A percentile compares a stretch with the other conserved stretches of the same genome.
Conservation (phyloP, 2,329 filamentous ascomycete species). For the Phyllosticta citriasiana region DNA sequence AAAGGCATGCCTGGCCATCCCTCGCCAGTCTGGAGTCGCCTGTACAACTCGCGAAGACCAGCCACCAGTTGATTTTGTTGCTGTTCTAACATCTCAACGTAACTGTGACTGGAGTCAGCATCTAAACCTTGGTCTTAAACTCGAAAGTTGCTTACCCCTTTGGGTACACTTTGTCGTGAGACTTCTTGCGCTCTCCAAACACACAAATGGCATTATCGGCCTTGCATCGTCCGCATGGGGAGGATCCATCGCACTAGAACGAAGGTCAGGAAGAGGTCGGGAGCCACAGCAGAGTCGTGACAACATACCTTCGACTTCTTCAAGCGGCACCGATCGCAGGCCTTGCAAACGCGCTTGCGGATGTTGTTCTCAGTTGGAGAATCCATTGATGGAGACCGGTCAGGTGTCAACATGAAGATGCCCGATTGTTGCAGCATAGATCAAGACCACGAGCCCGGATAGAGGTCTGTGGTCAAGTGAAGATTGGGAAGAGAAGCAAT, state of each 20-base stretch:
- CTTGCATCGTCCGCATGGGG: slow-evolving; percentile 52
- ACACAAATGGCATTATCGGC: slow-evolving; percentile 56
- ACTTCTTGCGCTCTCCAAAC: slow-evolving; percentile 56
- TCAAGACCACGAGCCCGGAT: not conserved
- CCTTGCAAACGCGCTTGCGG: slow-evolving; percentile 56
- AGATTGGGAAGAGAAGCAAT: not conserved
- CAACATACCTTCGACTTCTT: slow-evolving; percentile 54
- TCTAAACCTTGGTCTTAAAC: too few species aligned
- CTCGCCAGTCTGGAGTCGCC: slow-evolving; percentile 40
- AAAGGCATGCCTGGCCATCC: slow-evolving; percentile 47
- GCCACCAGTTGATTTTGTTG: slow-evolving; percentile 53
- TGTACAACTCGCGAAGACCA: slow-evolving; percentile 52
- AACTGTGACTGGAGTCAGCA: slow-evolving; percentile 28
- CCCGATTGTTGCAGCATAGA: not conserved
- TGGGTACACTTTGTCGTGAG: slow-evolving; percentile 58
- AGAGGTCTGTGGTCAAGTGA: not conserved
- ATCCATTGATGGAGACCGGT: slow-evolving; percentile 29
- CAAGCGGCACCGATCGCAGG: slow-evolving; percentile 54
- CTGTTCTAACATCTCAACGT: slow-evolving; percentile 58
- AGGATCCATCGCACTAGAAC: slow-evolving; percentile 48
- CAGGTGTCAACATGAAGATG: slow-evolving; percentile 4
- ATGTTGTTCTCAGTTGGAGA: slow-evolving; percentile 34
- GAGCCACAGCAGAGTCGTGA: not conserved
- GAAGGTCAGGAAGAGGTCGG: slow-evolving; percentile 5
- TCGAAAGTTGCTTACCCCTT: slow-evolving; percentile 40